Conservation (phyloP, 2,329 filamentous ascomycete species). For the Curvularia hawaiiensis region DNA sequence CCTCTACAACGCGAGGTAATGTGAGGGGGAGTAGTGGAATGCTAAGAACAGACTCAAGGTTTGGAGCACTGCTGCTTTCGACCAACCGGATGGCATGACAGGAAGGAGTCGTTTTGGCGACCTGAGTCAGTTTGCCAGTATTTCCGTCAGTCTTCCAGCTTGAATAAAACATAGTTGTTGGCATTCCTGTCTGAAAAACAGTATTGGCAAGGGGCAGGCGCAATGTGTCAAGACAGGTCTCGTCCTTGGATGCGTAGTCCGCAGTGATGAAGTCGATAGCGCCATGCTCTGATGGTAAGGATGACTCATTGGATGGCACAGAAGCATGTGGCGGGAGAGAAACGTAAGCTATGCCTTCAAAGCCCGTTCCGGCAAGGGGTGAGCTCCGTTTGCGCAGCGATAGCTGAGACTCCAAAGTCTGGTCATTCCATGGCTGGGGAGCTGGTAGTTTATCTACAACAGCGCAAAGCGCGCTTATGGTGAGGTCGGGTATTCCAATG, state of each 20-base stretch:
- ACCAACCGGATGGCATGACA: slow-evolving; percentile 24
- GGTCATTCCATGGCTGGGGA: slow-evolving; percentile 14
- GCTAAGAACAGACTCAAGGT: slow-evolving; percentile 28
- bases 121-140: slow-evolving; percentile 9
- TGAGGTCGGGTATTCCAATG: neutral
- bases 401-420: slow-evolving; percentile 1
- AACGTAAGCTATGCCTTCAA: slow-evolving; percentile 44
- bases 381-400: slow-evolving; percentile 9
- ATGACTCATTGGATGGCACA: slow-evolving; percentile 9
- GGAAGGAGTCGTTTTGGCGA: slow-evolving; percentile 20
- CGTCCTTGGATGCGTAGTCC: slow-evolving; percentile 3
- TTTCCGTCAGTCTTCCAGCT: slow-evolving; percentile 24
- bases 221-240: slow-evolving; percentile 31
- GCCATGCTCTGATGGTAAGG: slow-evolving; percentile 21
- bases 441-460: slow-evolving; percentile 47
- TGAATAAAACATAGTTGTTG: slow-evolving; percentile 34
- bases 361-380: slow-evolving; percentile 30
- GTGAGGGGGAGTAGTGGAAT: slow-evolving; percentile 68
- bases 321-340: slow-evolving; percentile 21
- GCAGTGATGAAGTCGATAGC: slow-evolving; percentile 34
- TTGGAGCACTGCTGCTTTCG: neutral
- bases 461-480: slow-evolving; percentile 37
- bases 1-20: slow-evolving; percentile 63
- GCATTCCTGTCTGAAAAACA: slow-evolving; percentile 71
- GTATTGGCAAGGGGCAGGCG: slow-evolving; percentile 77